Evolutionary conservation across 345 rosid genomes (phyloP).

Genomic region (Hibiscus trionum): DNA sequence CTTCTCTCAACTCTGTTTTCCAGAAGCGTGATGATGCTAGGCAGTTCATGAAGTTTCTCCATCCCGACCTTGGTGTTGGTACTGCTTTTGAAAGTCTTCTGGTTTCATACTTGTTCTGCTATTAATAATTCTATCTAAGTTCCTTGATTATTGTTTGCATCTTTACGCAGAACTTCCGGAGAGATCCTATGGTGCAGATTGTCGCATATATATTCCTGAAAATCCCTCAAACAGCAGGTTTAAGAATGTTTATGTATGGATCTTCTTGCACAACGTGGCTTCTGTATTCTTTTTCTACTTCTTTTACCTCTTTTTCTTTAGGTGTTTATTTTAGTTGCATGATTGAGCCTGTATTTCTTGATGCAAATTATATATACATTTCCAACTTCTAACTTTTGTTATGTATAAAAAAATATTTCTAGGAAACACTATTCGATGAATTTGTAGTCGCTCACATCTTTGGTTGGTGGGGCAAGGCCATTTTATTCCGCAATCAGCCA

Average conservation of each 20-base stretch:
- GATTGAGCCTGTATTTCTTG: neutral
- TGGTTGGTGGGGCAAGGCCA: conserved; percentile 99
- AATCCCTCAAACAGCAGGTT: conserved; percentile 94
- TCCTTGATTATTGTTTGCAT: neutral
- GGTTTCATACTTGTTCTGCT: neutral
- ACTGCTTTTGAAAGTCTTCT: conserved; percentile 22
- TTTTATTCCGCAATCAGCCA: conserved; percentile 86
- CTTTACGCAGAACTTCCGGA: conserved; percentile 85
- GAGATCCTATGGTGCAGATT: conserved; percentile 94
- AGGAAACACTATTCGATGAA: conserved; percentile 93
- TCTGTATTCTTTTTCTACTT: conserved; percentile 8
- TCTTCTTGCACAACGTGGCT: conserved; percentile 43
- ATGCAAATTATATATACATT: neutral
- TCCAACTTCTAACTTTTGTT: conserved; percentile 11
- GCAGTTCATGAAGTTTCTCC: conserved; percentile 98
- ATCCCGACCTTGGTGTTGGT: conserved; percentile 97
- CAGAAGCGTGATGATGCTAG: conserved; percentile 98
- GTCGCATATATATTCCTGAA: conserved; percentile 81
- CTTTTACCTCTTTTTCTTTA: neutral
- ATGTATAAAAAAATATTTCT: conserved; percentile 6
- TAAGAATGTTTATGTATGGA: conserved; percentile 98
- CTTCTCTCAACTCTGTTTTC: conserved; percentile 7
- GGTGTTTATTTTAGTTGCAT: neutral
- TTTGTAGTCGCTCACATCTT: conserved; percentile 94
- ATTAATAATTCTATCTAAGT: neutral